A percentile compares a stretch with the other conserved stretches of the same genome.
Evolutionary conservation across 2,329 filamentous ascomycete species (phyloP).

Genomic region (Nemania sp.): DNA sequence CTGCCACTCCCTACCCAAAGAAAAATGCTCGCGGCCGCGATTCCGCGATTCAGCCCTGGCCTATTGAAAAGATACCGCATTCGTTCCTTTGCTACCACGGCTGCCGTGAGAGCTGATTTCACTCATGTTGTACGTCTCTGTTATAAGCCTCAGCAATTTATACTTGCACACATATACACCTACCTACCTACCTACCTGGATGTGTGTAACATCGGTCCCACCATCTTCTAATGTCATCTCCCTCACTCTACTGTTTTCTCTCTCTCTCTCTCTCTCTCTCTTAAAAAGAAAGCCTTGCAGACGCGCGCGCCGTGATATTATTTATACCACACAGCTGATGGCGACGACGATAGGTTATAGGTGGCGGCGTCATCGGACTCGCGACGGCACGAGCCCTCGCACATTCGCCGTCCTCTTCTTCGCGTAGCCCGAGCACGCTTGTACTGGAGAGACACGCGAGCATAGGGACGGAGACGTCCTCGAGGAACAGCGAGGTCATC

Average conservation of each 20-base stretch:
- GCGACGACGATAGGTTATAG: constrained; percentile 51
- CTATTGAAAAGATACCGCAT: not conserved
- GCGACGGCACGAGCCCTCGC: constrained; percentile 77
- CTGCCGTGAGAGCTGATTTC: constrained; percentile 40
- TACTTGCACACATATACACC: too few relatives aligned
- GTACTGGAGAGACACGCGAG: constrained; percentile 78
- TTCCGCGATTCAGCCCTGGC: constrained; percentile 10
- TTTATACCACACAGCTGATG: too few relatives aligned
- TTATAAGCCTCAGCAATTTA: not conserved
- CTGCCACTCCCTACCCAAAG: not conserved
- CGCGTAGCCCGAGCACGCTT: constrained; percentile 65
- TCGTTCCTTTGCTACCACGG: constrained; percentile 39
- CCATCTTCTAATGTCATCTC: too few relatives aligned
- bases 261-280: too few relatives aligned
- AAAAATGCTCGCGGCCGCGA: constrained; percentile 22
- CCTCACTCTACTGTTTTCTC: too few relatives aligned
- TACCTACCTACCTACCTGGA: too few relatives aligned
- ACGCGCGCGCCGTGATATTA: too few relatives aligned
- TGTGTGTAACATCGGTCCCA: too few relatives aligned
- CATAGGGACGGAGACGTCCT: constrained; percentile 84
- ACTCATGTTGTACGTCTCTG: constrained; percentile 43
- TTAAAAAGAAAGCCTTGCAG: too few relatives aligned
- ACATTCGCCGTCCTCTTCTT: constrained; percentile 40
- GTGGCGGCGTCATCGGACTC: constrained; percentile 73
- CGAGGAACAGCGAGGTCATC: constrained; percentile 93